Evolutionary conservation across 768 basidiomycete species (phyloP).

Genomic region (Hericium coralloides): DNA sequence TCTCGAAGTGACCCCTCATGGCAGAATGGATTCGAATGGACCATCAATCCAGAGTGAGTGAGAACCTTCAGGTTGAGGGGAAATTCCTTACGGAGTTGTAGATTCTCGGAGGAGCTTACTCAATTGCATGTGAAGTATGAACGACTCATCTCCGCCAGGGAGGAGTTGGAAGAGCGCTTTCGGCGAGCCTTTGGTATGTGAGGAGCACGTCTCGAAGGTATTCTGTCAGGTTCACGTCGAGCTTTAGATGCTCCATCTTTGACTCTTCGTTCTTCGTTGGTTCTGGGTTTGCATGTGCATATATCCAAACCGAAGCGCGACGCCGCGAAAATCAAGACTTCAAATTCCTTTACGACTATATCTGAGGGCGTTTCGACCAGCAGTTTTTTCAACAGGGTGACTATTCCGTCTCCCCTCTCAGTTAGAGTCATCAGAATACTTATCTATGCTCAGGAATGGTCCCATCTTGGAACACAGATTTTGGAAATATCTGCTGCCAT

Average conservation of each 20-base stretch:
- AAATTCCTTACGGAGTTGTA: constrained; percentile 14
- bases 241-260: constrained; percentile 58
- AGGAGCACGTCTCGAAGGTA: too few relatives aligned
- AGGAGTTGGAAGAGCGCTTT: constrained; percentile 44
- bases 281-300: constrained; percentile 71
- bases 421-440: not conserved
- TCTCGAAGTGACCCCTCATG: constrained; percentile 16
- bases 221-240: too few relatives aligned
- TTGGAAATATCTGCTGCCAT: constrained; percentile 47
- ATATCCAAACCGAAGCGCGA: constrained; percentile 59
- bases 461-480: constrained; percentile 61
- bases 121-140: constrained; percentile 40
- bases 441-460: constrained; percentile 50
- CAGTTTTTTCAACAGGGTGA: constrained; percentile 58
- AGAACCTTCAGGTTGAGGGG: constrained; percentile 3
- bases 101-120: constrained; percentile 51
- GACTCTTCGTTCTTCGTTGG: constrained; percentile 58
- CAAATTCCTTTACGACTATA: constrained; percentile 46
- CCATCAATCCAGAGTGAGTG: constrained; percentile 56
- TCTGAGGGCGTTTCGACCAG: constrained; percentile 59
- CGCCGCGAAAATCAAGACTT: constrained; percentile 34
- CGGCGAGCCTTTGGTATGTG: constrained; percentile 45
- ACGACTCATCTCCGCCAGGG: constrained; percentile 35
- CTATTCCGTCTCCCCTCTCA: constrained; percentile 3
- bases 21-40: constrained; percentile 35